Percentiles rank a stretch among this genome's conserved stretches.
Evolutionary conservation across 2,329 filamentous ascomycete species (phyloP).

Genomic region (Colletotrichum euphorbiae): DNA sequence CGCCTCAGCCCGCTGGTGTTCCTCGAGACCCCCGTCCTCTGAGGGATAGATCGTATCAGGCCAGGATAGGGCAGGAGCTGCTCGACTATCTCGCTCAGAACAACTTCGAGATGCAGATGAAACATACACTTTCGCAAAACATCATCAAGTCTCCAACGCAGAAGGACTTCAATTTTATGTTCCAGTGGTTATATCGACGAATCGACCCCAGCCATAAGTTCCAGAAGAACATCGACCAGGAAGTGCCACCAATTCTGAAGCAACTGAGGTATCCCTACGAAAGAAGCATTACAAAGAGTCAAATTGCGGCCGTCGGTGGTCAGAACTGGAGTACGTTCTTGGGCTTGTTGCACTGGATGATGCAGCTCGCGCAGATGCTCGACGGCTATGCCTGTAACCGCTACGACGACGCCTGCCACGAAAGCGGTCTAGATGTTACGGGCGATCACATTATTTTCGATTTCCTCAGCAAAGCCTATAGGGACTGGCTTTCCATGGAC

Average conservation of each 20-base stretch:
- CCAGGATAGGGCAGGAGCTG: slow-evolving; percentile 87
- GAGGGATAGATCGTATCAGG: slow-evolving; percentile 82
- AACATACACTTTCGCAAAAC: slow-evolving; percentile 90
- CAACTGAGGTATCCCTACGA: slow-evolving; percentile 96
- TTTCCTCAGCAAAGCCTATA: slow-evolving; percentile 90
- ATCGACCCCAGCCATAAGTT: slow-evolving; percentile 96
- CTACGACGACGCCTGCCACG: slow-evolving; percentile 91
- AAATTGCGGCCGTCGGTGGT: slow-evolving; percentile 92
- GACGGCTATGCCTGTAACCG: slow-evolving; percentile 82
- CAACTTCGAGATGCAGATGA: slow-evolving; percentile 98
- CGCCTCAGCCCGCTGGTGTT: slow-evolving; percentile 82
- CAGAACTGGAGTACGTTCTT: slow-evolving; percentile 98
- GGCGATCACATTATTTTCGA: slow-evolving; percentile 95
- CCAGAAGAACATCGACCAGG: slow-evolving; percentile 93
- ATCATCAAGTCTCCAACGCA: slow-evolving; percentile 94
- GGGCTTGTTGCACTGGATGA: slow-evolving; percentile 97
- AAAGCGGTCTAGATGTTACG: slow-evolving; percentile 86
- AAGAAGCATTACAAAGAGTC: slow-evolving; percentile 94
- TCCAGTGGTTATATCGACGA: slow-evolving; percentile 96
- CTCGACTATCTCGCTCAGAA: slow-evolving; percentile 92
- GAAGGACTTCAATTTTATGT: slow-evolving; percentile 98
- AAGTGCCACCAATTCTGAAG: slow-evolving; percentile 92
- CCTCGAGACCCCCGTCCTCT: slow-evolving; percentile 89
- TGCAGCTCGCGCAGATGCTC: slow-evolving; percentile 95
- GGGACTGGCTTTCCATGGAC: slow-evolving; percentile 93